Base-by-base conservation (phyloP, 352 stramenopile species). In the Globisporangium paddicum region DNA sequence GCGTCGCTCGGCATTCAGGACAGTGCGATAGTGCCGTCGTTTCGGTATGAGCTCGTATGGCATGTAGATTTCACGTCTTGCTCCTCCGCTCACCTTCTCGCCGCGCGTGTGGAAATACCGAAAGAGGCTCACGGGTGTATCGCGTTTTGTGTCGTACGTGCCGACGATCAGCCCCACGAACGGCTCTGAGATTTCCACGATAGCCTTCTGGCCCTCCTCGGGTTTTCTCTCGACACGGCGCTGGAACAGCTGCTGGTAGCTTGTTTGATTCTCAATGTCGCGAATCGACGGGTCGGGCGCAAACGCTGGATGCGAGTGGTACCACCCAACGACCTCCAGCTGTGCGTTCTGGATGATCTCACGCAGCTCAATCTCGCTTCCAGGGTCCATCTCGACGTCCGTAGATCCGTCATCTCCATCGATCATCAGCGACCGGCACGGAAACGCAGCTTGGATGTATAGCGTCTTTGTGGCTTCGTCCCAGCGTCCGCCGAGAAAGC, bases 361-460 rank as follows among this genome's bases (percentile, higher is more conserved):
- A 32, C 89, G 85, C 42, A 97, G 65, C 54, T 96, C 79, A 58
- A 98, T 93, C 65, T 98, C 90, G 49, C 77, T 93, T 7, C 79
- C 87, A 9, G 95, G 93, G 62, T 98, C 93, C 90, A 98, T 98
- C 60, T 98, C 95, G 7, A 98, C 94, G 64, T 98, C 95, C 21
- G 92, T 98, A 21, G 82, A 83, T 7, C 93, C 93, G 64, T 96
- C 85, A 47, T 96, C 81, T 18, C 94, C 91, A 48, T 90, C 73
- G 64, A 96, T 93, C 58, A 87, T 75, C 16, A 95, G 81, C 19
- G 89, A 93, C 14, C 87, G 86, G 63, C 95, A 98, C 6, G 95
- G 95, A 67, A 98, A 98, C 7, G 95, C 90, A 19, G 88, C 89
- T 73, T 98, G 90, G 38, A 98, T 91, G 60, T 93, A 95, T 55